Conservation (phyloP, 148 eudicot species). For the Gaultheria prostrata region DNA sequence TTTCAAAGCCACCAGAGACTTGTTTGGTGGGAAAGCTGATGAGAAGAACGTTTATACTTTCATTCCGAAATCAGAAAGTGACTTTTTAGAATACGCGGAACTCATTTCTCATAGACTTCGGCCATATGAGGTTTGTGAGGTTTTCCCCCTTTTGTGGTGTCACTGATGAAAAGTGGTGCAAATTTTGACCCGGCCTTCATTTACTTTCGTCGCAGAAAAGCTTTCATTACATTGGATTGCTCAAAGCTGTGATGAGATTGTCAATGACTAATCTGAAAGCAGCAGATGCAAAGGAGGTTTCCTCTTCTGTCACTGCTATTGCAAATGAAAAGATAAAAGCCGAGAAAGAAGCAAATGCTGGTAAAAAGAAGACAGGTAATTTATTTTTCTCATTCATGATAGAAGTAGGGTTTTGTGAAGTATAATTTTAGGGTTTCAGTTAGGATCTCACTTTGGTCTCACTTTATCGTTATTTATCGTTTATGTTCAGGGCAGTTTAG, state of each 20-base stretch:
- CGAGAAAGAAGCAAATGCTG: constrained; percentile 94
- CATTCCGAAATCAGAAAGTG: constrained; percentile 92
- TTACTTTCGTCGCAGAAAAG: constrained; percentile 69
- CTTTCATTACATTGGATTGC: constrained; percentile 77
- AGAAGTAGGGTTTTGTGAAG: background rate
- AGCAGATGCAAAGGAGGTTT: constrained; percentile 88
- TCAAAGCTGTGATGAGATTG: constrained; percentile 84
- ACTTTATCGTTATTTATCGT: too few species aligned
- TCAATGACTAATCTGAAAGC: constrained; percentile 79
- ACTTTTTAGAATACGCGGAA: constrained; percentile 86
- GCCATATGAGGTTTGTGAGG: constrained; percentile 62
- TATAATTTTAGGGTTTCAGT: too few species aligned
- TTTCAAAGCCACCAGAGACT: constrained; percentile 65
- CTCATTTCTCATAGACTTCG: constrained; percentile 79
- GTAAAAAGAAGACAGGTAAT: constrained; percentile 94
- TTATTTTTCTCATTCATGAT: background rate
- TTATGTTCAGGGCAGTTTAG: too few species aligned
- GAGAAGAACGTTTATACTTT: constrained; percentile 74
- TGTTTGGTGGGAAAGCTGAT: constrained; percentile 64
- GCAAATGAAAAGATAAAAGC: constrained; percentile 95
- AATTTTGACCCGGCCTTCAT: background rate
- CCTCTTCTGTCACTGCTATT: constrained; percentile 85
- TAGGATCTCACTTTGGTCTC: too few species aligned
- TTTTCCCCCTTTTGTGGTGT: background rate
- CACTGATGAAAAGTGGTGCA: background rate